Conservation (phyloP, 2,329 filamentous ascomycete genomes). For the Fusarium scirpi region DNA sequence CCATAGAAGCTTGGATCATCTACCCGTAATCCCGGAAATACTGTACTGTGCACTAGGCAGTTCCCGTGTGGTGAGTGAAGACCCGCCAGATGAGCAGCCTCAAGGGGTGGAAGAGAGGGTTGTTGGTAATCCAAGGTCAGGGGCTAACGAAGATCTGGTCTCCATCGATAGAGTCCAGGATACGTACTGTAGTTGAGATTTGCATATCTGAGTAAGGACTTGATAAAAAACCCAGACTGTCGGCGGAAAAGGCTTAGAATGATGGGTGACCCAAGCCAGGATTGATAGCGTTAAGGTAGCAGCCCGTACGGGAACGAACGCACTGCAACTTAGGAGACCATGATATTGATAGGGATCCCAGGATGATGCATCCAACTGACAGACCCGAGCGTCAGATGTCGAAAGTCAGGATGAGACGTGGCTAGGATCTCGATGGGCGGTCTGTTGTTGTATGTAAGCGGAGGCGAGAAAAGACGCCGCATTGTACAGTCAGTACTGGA, state of each 20-base stretch:
- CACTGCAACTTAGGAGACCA: conserved; percentile 29
- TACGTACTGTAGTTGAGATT: conserved; percentile 30
- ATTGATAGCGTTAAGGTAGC: conserved; percentile 28
- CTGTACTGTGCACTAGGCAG: conserved; percentile 1
- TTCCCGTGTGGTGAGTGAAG: conserved; percentile 10
- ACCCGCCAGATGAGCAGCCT: background rate
- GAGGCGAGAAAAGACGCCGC: conserved; percentile 8
- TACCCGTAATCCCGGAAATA: conserved; percentile 1
- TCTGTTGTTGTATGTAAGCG: conserved; percentile 12
- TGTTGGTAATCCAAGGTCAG: background rate
- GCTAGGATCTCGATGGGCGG: conserved; percentile 30
- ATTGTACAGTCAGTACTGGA: conserved; percentile 8
- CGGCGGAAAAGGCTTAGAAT: conserved; percentile 41
- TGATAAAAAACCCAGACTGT: conserved; percentile 21
- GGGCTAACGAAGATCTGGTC: conserved; percentile 39
- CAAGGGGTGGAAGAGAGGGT: conserved; percentile 16
- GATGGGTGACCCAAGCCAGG: conserved; percentile 31
- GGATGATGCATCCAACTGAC: conserved; percentile 20
- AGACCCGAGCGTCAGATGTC: conserved; percentile 24
- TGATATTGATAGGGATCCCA: conserved; percentile 31
- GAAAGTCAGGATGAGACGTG: conserved; percentile 37
- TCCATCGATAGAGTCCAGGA: conserved; percentile 35
- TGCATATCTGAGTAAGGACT: conserved; percentile 26
- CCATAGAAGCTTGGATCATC: conserved; percentile 8
- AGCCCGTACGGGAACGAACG: conserved; percentile 39